Base-by-base conservation (phyloP, 768 basidiomycete species). In the Multifurca ochricompacta region DNA sequence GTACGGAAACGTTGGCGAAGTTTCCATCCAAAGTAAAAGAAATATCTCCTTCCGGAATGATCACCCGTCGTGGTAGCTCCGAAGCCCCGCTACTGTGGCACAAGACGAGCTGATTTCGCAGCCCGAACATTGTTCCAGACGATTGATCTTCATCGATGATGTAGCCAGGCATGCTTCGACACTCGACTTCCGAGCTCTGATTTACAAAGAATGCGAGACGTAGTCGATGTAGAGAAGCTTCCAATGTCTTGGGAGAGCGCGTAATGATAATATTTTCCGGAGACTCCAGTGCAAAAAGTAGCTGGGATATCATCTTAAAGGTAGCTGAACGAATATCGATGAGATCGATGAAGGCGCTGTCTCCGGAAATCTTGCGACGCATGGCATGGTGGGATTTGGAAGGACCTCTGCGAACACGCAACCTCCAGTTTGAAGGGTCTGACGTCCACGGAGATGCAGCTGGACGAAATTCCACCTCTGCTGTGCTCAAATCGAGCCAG, bases 41-140 rank as follows among this genome's bases (percentile, higher is more conserved):
- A 16, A 55, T 14, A 0, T 40, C 18, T 21, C 55, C 55, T 28
- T 46, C 18, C 6, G 55, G 55, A 6, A 57, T 57, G 25, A 57
- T 46, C 16, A 53, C 16, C 2, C 55, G 43, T 18, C 49, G 32
- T n/a, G 49, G 44, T 1, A 36, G 21, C n/a, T 27, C 31, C 35
- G 2, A 42, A 30, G 28, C 35, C 32, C n/a, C 21, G 23, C 6
- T 5, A 18, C 30, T 27, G 13, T 48, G 54, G 43, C 51, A 30
- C 9, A 57, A 42, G 23, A 57, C 30, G 18, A 57, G 71, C 34
- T 64, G 69, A 31, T 65, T 71, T 32, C 43, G 35, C 31, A 80
- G 59, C 14, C 78, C 79, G 35, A 76, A 68, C 61, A 80, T 63
- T 1, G 75, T 72, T 1, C 75, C 75, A 1, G 64, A 63, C 1